Conservation (phyloP, 306 rosid genomes). For the Potentilla sterilis region DNA sequence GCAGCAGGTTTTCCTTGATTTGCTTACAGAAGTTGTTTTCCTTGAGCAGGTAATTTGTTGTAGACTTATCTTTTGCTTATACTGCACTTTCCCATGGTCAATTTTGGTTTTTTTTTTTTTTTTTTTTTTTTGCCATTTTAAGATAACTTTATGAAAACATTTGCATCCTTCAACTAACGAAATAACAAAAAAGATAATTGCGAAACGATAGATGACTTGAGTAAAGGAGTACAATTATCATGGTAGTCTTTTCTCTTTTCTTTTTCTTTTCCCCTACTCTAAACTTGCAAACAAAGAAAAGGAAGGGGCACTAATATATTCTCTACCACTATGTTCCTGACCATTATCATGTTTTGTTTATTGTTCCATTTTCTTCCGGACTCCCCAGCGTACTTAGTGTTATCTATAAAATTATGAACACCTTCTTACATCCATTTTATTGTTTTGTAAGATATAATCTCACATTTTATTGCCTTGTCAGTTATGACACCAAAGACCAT, state of each 20-base stretch:
- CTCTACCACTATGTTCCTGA: background rate
- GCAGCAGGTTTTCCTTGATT: constrained; percentile 86
- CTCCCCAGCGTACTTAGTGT: background rate
- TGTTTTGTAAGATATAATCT: background rate
- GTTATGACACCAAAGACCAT: constrained; percentile 45
- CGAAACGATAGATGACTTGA: background rate
- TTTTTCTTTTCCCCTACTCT: background rate
- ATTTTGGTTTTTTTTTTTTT: background rate
- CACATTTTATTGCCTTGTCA: constrained; percentile 24
- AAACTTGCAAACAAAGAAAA: constrained; percentile 1
- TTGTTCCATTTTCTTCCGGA: background rate
- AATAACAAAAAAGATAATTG: background rate
- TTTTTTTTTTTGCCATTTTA: background rate
- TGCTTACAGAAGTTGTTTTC: constrained; percentile 90
- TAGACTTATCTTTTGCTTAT: constrained; percentile 13
- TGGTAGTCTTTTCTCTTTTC: background rate
- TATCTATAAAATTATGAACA: background rate
- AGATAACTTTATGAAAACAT: background rate
- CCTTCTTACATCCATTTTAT: background rate
- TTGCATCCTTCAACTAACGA: background rate
- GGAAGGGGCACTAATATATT: background rate
- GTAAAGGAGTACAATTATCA: background rate
- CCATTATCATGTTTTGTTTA: background rate
- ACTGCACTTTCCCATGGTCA: constrained; percentile 10
- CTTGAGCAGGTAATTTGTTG: constrained; percentile 71